Evolutionary conservation across 768 basidiomycete species (phyloP).

Genomic region (Pleurotus salmoneostramineus): DNA sequence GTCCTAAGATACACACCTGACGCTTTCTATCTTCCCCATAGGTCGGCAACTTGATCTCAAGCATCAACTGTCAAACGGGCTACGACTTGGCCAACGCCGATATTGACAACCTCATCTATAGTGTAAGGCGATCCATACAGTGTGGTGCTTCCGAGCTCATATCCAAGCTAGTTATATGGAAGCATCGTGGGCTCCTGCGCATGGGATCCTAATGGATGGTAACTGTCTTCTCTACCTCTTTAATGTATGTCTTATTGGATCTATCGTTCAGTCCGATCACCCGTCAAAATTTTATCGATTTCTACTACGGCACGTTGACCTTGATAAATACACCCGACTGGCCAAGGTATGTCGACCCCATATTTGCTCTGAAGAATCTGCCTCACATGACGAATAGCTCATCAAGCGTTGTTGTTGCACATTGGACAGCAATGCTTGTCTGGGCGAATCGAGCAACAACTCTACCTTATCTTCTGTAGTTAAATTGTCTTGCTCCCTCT

Average conservation of each 20-base stretch:
- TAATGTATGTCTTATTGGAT: too few species aligned
- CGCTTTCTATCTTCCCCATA: not conserved
- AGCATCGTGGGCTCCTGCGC: slow-evolving; percentile 17
- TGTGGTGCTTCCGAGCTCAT: not conserved
- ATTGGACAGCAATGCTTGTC: slow-evolving; percentile 4
- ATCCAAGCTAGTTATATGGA: slow-evolving; percentile 12
- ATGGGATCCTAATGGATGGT: slow-evolving; percentile 12
- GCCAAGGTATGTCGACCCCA: slow-evolving; percentile 1
- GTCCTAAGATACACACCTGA: not conserved
- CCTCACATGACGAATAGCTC: not conserved
- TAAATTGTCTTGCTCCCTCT: not conserved
- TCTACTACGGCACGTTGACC: slow-evolving; percentile 12
- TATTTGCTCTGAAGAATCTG: too few species aligned
- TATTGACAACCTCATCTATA: slow-evolving; percentile 8
- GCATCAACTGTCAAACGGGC: slow-evolving; percentile 13
- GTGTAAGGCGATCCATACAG: not conserved
- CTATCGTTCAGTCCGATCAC: slow-evolving; percentile 11
- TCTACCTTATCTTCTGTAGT: slow-evolving; percentile 9
- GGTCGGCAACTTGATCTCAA: slow-evolving; percentile 13
- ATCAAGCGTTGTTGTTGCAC: slow-evolving; percentile 2
- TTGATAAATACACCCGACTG: slow-evolving; percentile 8
- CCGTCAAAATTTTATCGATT: slow-evolving; percentile 17
- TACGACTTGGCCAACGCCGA: slow-evolving; percentile 4
- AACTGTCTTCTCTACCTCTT: not conserved
- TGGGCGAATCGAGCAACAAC: slow-evolving; percentile 9